Evolutionary conservation across 2,329 filamentous ascomycete species (phyloP), one percentile per base, ranked within the genome.

Genomic region (Triangularia setosa): DNA sequence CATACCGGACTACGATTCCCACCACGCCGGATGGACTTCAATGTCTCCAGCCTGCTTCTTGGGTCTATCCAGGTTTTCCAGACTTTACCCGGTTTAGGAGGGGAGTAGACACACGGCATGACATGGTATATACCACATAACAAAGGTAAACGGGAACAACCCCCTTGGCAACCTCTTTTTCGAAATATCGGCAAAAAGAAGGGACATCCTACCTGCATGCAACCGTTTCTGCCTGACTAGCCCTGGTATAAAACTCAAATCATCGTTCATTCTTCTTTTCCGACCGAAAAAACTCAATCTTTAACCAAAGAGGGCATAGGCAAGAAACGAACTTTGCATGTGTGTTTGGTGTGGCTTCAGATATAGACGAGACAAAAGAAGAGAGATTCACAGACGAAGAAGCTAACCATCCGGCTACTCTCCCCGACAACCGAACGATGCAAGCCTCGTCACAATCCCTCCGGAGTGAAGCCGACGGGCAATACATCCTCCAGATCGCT

Each of bases 141-240:
- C 21, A 24, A 56, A 63, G 62, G 53, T 62, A 58, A 67, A 58
- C 30, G 62, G 58, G 60, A 52, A 60, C 28, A 44, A 28, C 56
- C 48, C 59, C n/a, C 40, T 21, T 48, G 18, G 18, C 40, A 21
- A 18, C n/a, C n/a, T 21, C 16, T 7, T 48, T 21, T 48, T 48
- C 40, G 18, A 21, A 55, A 55, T 55, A 53, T 64, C 68, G 65
- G 64, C 44, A 69, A 68, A 67, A 69, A 56, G 56, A 21, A 21
- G 40, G n/a, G 12, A n/a, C 40, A 9, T 48, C n/a, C 55, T 44
- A 33, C 64, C 54, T 66, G 63, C 65, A 68, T 69, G 65, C 60
- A 70, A 52, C 68, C 66, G 63, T 68, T 70, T 71, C 67, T 70
- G 70, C 68, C 69, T 69, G 64, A 67, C 14, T 61, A 5, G 40